phyloP scores from a whole-genome alignment of 2,329 filamentous ascomycete genomes.

The Herpotrichia juniperi region DNA sequence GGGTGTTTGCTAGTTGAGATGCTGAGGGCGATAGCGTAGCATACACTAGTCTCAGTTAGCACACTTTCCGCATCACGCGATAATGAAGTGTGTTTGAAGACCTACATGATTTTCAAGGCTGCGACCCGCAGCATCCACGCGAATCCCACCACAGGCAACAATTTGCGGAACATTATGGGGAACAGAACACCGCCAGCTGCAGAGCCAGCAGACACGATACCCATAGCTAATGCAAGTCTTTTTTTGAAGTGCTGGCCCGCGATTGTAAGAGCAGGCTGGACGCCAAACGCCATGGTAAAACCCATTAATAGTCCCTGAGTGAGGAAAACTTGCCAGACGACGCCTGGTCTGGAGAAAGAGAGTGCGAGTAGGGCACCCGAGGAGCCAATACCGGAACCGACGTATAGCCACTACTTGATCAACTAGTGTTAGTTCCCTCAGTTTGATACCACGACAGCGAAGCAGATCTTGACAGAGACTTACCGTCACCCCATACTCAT shows the following conservation, averaged over 20 bases:
- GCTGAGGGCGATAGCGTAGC: constrained; percentile 47
- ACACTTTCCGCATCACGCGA: neutral
- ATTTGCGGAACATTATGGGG: constrained; percentile 61
- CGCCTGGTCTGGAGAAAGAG: constrained; percentile 27
- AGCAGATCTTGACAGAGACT: constrained; percentile 40
- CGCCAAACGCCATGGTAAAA: constrained; percentile 49
- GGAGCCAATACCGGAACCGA: constrained; percentile 30
- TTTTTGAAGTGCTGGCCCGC: constrained; percentile 52
- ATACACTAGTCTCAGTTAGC: constrained; percentile 48
- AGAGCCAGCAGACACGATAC: constrained; percentile 50
- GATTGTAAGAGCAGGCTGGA: constrained; percentile 49
- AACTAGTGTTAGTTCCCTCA: constrained; percentile 44
- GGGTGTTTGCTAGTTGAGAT: constrained; percentile 35
- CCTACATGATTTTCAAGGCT: constrained; percentile 56
- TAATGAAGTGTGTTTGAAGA: constrained; percentile 29
- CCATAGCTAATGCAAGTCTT: constrained; percentile 50
- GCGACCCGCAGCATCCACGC: constrained; percentile 66
- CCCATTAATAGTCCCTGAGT: constrained; percentile 54
- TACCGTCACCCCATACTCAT: constrained; percentile 64
- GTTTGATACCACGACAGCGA: constrained; percentile 49
- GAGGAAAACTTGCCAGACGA: constrained; percentile 52
- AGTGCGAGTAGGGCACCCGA: constrained; percentile 27
- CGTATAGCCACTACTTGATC: constrained; percentile 31
- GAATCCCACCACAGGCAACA: constrained; percentile 64
- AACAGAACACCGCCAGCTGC: constrained; percentile 59